Evolutionary conservation across 371 early-diverging fungal species (phyloP), one percentile per base, ranked within the genome.

Genomic region (Mycotypha africana): DNA sequence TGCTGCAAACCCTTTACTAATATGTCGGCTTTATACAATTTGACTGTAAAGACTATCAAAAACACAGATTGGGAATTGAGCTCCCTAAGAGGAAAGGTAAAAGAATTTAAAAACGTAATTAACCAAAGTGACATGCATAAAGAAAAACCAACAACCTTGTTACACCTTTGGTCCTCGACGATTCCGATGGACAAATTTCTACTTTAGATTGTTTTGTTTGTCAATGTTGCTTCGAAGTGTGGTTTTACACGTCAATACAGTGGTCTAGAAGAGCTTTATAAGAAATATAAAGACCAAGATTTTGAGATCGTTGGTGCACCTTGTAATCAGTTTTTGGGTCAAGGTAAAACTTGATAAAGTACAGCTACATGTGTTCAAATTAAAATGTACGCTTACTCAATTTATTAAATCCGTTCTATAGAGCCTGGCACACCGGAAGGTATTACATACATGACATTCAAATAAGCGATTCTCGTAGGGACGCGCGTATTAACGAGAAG

Each of bases 191-290:
- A 20, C 21, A 11, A 12, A 14, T 9, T 12, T n/a, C 16, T 16
- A 43, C 9, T 22, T 16, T 26, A 92, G 76, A 92, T 88, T 14
- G 83, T 92, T 23, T 70, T 92, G 31, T 67, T 97, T 32, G 93
- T 93, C 48, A 99, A 99, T 67, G 90, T 93, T 23, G 99, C 99
- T 20, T 89, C 91, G 45, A 82, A 93, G 49, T 99, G 99, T 66
- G 95, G 95, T 9, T 90, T 89, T 57, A 93, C 98, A 14, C 65
- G 78, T 8, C 93, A 94, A 60, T 97, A 95, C 70, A 49, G 58
- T 23, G 89, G 84, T 16, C 74, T 99, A 16, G 86, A 89, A 68
- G 52, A 74, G 20, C 73, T 98, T 28, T 74, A 92, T 77, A 58
- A 92, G 38, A 78, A 87, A 54, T 88, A 89, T 74, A 72, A 84